Evolutionary conservation across 805 yeast genomes (phyloP), one percentile per base, ranked within the genome.

Genomic region (Sungouiozyma intestinalis): DNA sequence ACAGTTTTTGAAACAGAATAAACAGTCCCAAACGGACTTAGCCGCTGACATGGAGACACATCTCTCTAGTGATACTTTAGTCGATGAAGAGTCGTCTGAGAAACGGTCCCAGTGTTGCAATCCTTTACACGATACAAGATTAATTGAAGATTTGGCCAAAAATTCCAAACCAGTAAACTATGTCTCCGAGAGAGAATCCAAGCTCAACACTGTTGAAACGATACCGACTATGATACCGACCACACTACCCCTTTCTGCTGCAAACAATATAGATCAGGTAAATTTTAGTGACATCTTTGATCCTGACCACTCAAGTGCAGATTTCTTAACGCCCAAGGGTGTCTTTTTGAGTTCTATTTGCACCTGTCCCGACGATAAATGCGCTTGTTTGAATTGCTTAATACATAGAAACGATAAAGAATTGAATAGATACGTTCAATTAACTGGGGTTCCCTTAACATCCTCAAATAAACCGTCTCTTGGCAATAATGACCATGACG

Each of bases 391-490:
- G 13, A 60, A 60, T 35, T 62, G 66, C 44, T 39, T 62, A 16
- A 51, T 62, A 6, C 66, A 62, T 42, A 54, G 66, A 44, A 53
- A 58, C 41, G 66, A 62, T 36, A 58, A 52, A 6, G 66, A 62
- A 44, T 34, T 62, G 13, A 52, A 53, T 18, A 32, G 43, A 4
- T 62, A 58, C 38, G 54, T 62, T 16, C 51, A 50, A 33, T 48
- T 52, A 33, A 56, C 61, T 39, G 62, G 62, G 13, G 55, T 58
- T 1, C 63, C 62, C 0, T 37, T 58, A 36, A 55, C 60, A 7
- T 55, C 51, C 39, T 24, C 51, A 13, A 45, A 48, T 32, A 35
- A 31, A 24, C 13, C 27, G 8, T 16, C 41, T 11, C 6, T 11
- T 7, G 29, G 29, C 29, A 6, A 24, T 24, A 24, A 24, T 24